Evolutionary conservation across 352 stramenopile genomes (phyloP), one percentile per base, ranked within the genome.

Genomic region (Phytophthora melonis): DNA sequence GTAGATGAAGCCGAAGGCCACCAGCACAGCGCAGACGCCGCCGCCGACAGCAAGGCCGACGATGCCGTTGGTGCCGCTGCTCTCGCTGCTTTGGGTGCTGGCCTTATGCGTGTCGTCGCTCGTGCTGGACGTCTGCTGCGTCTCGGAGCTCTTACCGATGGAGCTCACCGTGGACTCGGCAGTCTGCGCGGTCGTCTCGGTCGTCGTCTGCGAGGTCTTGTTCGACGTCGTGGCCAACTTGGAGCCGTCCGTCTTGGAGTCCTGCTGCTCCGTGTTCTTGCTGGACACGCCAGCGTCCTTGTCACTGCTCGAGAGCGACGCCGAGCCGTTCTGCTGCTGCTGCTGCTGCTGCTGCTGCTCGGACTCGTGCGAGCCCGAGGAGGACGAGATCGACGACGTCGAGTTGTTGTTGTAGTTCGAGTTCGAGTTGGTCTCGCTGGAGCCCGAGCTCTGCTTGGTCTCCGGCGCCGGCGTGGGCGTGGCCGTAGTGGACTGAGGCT

Each of bases 1-100:
- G 79, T 91, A 93, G 75, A 93, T 92, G 81, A 93, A 93, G 25
- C 80, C 86, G 59, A 91, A 91, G 1, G 86, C 86, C n/a, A 79
- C 78, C 53, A 87, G 45, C 23, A 87, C 81, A 6, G 74, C 79
- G 23, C 74, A 84, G 30, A 70, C 80, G 49, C 75, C 79, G 30
- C 68, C 55, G 9, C 63, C 72, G 16, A 88, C 62, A 14, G 84
- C 75, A 14, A 82, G 30, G 9, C 74, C 76, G 27, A 74, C 74
- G 3, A 65, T 49, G 1, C 77, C 58, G 32, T 21, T 43, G 21
- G 16, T 14, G 8, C 6, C 16, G 47, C 41, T 21, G 41, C 6
- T 5, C 13, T 50, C 41, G 41, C 13, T 50, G 41, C 64, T 81
- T 73, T 92, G 82, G 19, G 70, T 87, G 71, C 86, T 93, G 49